These are phyloP conservation scores for Sphagnum contortum DNA, from an alignment of 225 moss, liverwort and hornwort genomes.

Conservation along the genomic window DNA sequence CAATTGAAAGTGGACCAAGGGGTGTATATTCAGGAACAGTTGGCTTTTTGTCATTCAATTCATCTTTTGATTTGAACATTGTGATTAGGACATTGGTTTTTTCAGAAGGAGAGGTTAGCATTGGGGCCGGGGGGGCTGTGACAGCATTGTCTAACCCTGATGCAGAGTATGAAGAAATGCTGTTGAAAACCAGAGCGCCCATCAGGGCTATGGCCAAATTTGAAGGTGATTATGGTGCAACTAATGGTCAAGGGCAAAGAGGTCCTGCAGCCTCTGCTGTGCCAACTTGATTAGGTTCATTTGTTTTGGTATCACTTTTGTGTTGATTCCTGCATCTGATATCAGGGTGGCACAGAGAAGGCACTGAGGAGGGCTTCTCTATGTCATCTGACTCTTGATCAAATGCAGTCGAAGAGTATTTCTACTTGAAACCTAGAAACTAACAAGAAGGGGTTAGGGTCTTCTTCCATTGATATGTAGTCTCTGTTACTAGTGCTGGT, in stretches of 20 bases:
- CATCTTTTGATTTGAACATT: slow-evolving; percentile 90
- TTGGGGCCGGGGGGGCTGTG: slow-evolving; percentile 96
- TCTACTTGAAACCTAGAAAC: no score
- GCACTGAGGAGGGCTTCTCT: no score
- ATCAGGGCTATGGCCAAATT: slow-evolving; percentile 77
- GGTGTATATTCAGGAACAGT: slow-evolving; percentile 93
- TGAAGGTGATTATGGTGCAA: slow-evolving; percentile 46
- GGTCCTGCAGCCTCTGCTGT: slow-evolving; percentile 36
- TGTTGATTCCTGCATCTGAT: no score
- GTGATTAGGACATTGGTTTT: slow-evolving; percentile 94
- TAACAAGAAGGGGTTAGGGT: no score
- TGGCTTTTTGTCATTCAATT: slow-evolving; percentile 88
- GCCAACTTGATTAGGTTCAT: slow-evolving; percentile 37
- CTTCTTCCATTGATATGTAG: no score
- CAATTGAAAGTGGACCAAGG: slow-evolving; percentile 69
- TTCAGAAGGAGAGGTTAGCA: slow-evolving; percentile 65
- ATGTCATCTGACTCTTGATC: no score
- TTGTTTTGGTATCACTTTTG: not conserved
- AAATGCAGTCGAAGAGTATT: no score
- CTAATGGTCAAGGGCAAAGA: slow-evolving; percentile 37
- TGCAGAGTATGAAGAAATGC: slow-evolving; percentile 97
- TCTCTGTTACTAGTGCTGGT: no score
- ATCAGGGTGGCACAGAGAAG: no score
- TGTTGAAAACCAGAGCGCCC: slow-evolving; percentile 89
- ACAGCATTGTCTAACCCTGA: slow-evolving; percentile 88